phyloP scores from a whole-genome alignment of 148 eudicot genomes.

The Cornus kousa region DNA sequence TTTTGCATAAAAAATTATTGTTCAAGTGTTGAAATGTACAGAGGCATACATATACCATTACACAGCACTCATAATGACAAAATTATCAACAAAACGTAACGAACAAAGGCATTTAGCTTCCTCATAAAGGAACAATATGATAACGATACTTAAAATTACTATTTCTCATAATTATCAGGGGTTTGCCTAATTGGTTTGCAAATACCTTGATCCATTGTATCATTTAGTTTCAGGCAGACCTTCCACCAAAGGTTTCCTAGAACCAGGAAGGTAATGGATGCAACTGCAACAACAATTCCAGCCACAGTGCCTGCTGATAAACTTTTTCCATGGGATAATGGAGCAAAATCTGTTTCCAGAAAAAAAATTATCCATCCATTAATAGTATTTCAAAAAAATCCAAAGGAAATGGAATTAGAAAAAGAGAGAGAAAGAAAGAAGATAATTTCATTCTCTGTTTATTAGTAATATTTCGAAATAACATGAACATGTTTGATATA shows the following conservation, averaged over 20 bases:
- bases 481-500: neutral
- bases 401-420: too few species aligned
- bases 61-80: neutral
- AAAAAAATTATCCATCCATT: neutral
- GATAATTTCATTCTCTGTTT: too few species aligned
- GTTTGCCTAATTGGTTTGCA: neutral
- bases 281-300: conserved; percentile 35
- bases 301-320: conserved; percentile 25
- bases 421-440: neutral
- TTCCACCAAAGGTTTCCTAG: conserved; percentile 34
- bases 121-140: neutral
- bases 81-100: neutral
- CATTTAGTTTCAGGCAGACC: conserved; percentile 18
- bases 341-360: conserved; percentile 10
- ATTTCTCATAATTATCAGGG: neutral
- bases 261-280: conserved; percentile 10
- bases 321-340: conserved; percentile 20
- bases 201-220: conserved; percentile 24
- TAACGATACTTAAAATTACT: neutral
- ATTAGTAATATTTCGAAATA: neutral
- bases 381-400: neutral
- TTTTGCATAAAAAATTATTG: neutral
- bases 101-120: neutral
- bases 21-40: neutral
- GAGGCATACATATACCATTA: neutral